Conservation (phyloP, 2,329 filamentous ascomycete species). For the Ilyonectria mors-panacis region DNA sequence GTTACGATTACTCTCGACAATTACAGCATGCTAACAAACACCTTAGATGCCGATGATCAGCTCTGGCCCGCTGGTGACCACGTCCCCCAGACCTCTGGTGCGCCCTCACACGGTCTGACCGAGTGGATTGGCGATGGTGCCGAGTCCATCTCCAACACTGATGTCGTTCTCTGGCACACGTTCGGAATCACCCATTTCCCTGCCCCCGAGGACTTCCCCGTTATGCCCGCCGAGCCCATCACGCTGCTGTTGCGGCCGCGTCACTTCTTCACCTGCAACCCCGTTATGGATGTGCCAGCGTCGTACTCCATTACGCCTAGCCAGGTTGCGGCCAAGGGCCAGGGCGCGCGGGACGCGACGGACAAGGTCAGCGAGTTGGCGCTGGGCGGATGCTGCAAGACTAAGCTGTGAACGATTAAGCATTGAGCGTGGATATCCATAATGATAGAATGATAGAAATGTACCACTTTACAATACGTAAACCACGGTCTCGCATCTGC, state of each 20-base stretch:
- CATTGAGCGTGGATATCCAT: conserved; percentile 10
- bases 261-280: conserved; percentile 87
- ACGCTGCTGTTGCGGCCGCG: conserved; percentile 82
- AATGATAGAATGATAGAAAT: conserved; percentile 28
- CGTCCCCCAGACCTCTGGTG: conserved; percentile 88
- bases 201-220: conserved; percentile 88
- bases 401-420: conserved; percentile 30
- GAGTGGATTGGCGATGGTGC: conserved; percentile 82
- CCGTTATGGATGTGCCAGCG: conserved; percentile 85
- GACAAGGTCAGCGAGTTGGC: conserved; percentile 45
- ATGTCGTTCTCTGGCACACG: conserved; percentile 94
- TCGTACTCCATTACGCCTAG: conserved; percentile 46
- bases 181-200: conserved; percentile 95
- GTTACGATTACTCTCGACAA: no score
- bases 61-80: conserved; percentile 89
- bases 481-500: not conserved
- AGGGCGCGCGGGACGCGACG: conserved; percentile 42
- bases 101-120: conserved; percentile 80
- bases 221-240: conserved; percentile 93
- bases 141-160: conserved; percentile 81
- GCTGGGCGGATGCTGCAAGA: conserved; percentile 40
- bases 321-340: conserved; percentile 48
- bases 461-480: not conserved
- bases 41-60: conserved; percentile 81
- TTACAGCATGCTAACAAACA: not conserved